A percentile compares a stretch with the other conserved stretches of the same genome.
Conservation (phyloP, 305 asterid species). For the Fraxinus platypoda region DNA sequence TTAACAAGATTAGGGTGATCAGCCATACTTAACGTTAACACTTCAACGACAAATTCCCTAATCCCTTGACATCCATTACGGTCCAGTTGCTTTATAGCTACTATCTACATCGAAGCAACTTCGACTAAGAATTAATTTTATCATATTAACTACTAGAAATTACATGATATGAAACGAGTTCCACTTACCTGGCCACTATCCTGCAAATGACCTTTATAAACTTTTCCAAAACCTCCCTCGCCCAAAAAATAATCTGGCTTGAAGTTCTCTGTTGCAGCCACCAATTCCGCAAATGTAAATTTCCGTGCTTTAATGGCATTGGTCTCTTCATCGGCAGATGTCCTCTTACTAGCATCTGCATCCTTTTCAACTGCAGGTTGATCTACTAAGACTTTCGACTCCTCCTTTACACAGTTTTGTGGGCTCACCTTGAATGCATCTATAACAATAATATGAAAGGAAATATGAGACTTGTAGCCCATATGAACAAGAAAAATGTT, state of each 20-base stretch:
- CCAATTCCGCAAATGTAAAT: constrained; percentile 30
- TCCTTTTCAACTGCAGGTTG: constrained; percentile 3
- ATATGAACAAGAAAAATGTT: not conserved
- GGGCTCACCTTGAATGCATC: constrained; percentile 18
- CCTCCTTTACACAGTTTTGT: constrained; percentile 16
- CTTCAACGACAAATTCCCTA: not conserved
- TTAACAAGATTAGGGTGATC: constrained; percentile 16
- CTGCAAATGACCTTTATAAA: constrained; percentile 43
- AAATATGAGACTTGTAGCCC: not conserved
- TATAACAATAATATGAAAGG: constrained; percentile 9
- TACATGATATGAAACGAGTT: not conserved
- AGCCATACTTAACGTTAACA: not conserved
- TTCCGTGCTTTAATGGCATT: constrained; percentile 24
- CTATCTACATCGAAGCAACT: constrained; percentile 1
- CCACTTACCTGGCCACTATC: constrained; percentile 45
- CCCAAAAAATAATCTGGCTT: constrained; percentile 39
- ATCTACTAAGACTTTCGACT: constrained; percentile 9
- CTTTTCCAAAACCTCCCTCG: constrained; percentile 61
- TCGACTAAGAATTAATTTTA: not conserved
- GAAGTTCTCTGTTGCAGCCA: constrained; percentile 48
- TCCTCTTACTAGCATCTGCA: constrained; percentile 8
- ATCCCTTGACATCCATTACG: constrained; percentile 13
- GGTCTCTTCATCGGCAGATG: constrained; percentile 12
- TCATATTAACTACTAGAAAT: not conserved
- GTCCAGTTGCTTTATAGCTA: constrained; percentile 13